Percentiles rank a stretch among this genome's conserved stretches.
Evolutionary conservation across 2,329 filamentous ascomycete species (phyloP).

Genomic region (Cercospora sesami): DNA sequence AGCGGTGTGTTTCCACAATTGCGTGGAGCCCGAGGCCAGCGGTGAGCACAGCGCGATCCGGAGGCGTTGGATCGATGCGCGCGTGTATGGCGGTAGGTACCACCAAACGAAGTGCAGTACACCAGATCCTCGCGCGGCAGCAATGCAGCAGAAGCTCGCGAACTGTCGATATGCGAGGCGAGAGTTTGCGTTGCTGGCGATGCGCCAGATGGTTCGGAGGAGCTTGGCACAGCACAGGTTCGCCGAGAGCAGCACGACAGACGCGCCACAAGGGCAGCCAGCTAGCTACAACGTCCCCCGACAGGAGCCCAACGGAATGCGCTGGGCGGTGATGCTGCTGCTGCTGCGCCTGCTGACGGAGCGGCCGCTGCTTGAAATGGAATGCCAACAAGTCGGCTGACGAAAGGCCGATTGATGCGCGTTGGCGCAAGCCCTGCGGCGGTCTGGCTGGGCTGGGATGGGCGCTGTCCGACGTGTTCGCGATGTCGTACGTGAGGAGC

Average conservation of each 20-base stretch:
- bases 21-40: conserved; percentile 22
- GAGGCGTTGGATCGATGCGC: conserved; percentile 12
- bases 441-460: not conserved
- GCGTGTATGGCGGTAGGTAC: conserved; percentile 1
- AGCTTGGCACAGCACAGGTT: conserved; percentile 6
- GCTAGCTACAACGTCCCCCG: not conserved
- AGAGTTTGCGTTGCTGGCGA: conserved; percentile 9
- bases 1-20: conserved; percentile 26
- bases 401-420: not conserved
- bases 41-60: conserved; percentile 19
- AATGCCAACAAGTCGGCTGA: not conserved
- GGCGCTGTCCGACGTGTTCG: conserved; percentile 6
- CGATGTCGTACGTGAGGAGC: conserved; percentile 8
- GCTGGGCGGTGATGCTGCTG: not conserved
- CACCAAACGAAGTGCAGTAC: conserved; percentile 5
- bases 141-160: conserved; percentile 3
- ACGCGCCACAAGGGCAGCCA: not conserved
- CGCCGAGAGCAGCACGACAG: not conserved
- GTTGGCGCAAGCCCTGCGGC: conserved; percentile 5
- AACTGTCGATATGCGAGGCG: conserved; percentile 11
- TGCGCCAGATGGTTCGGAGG: not conserved
- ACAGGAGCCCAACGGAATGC: conserved; percentile 3
- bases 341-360: not conserved
- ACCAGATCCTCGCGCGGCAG: not conserved
- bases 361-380: not conserved